Conservation (phyloP, 2,329 filamentous ascomycete species). For the Pestalotiopsis sp. region DNA sequence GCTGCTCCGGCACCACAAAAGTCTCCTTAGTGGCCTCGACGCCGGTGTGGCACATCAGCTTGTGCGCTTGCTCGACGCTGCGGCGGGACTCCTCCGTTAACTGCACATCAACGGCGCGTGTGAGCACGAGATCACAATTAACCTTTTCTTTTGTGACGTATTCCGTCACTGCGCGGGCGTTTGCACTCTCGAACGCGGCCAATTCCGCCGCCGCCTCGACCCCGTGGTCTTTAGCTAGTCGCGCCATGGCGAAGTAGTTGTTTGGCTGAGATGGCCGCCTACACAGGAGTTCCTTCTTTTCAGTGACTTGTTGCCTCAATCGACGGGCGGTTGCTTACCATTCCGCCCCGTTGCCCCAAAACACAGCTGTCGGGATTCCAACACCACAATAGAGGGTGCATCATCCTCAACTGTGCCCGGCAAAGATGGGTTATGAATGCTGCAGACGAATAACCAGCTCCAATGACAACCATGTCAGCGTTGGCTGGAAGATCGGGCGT, state of each 20-base stretch:
- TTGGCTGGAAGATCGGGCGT: constrained; percentile 5
- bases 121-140: constrained; percentile 47
- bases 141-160: constrained; percentile 29
- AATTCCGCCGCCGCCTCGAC: too few relatives aligned
- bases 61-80: constrained; percentile 17
- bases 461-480: constrained; percentile 10
- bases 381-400: constrained; percentile 24
- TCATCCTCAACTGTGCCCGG: constrained; percentile 13
- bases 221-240: too few relatives aligned
- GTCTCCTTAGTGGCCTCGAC: too few relatives aligned
- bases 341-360: constrained; percentile 31
- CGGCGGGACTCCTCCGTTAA: constrained; percentile 10
- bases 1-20: too few relatives aligned
- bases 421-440: constrained; percentile 40
- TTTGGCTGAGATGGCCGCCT: not conserved
- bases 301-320: too few relatives aligned
- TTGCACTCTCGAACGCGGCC: too few relatives aligned
- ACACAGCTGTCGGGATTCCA: constrained; percentile 32
- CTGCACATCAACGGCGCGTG: constrained; percentile 32
- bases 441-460: constrained; percentile 33
- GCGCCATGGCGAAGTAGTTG: too few relatives aligned
- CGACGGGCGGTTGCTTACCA: constrained; percentile 25
- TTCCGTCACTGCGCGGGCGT: too few relatives aligned
- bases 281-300: too few relatives aligned
- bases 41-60: too few relatives aligned